Evolutionary conservation across 306 rosid species (phyloP), one percentile per base, ranked within the genome.

Genomic region (Herpetospermum pedunculosum): DNA sequence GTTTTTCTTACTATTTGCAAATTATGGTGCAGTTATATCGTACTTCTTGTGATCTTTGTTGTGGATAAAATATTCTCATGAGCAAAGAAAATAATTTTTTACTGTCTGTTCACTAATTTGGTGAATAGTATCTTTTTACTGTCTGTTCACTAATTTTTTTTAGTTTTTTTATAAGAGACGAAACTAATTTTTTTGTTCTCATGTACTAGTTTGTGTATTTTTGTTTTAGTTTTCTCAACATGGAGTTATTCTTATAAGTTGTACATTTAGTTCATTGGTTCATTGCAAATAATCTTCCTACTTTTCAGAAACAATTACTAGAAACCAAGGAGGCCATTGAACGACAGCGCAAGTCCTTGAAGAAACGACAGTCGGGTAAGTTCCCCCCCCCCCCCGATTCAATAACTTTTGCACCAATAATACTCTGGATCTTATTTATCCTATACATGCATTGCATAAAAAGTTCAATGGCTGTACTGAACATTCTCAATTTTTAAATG

Each of bases 251-350:
- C 48, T 30, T 16, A 21, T 28, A 18, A 43, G 38, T 3, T 37
- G 54, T 53, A 63, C 15, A 23, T 62, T 62, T 30, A 21, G 60
- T n/a, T 30, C 41, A 14, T 69, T 69, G 16, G 70, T 75, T 64
- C 49, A 21, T 29, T 48, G 5, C 34, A 48, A 76, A 32, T 62
- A 25, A 62, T 57, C 15, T 73, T 26, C 28, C 26, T 4, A 29
- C 75, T 68, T 54, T 70, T 58, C 52, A 95, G 99, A 91, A 73
- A 79, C 99, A 95, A 82, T 82, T 95, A 49, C 53, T 92, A 41
- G 99, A 95, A 83, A 86, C 90, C 19, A 92, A 87, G 84, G 99
- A 95, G 82, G 92, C 96, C 40, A 83, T 95, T 53, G 97, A 92
- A 75, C 87, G 99, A 68, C 97, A 89, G 75, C 95, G 99, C 75